Evolutionary conservation across 495 filamentous ascomycete species (phyloP).

Genomic region (Penicillium pulvis): DNA sequence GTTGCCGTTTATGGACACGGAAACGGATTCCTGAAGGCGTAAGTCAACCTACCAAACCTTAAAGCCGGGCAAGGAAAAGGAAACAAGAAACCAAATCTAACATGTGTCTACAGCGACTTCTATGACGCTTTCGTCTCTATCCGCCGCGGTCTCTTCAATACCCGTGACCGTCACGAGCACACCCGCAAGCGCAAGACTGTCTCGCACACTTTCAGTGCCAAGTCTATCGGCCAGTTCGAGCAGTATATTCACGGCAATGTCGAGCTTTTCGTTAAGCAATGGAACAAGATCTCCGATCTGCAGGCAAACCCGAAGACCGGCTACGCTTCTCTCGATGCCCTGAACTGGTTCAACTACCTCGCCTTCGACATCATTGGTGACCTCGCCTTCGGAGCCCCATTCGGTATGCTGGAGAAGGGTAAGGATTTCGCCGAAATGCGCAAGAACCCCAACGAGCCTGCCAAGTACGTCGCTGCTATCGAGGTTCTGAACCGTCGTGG

Average conservation of each 20-base stretch:
- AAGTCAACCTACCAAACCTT: constrained; percentile 16
- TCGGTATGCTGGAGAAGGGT: constrained; percentile 56
- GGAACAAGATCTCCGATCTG: constrained; percentile 57
- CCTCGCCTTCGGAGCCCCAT: constrained; percentile 55
- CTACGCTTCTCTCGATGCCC: constrained; percentile 69
- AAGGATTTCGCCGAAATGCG: constrained; percentile 63
- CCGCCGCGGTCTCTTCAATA: constrained; percentile 86
- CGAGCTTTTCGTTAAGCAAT: constrained; percentile 70
- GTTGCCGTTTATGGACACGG: constrained; percentile 62
- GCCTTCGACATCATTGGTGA: constrained; percentile 90
- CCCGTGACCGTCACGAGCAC: constrained; percentile 78
- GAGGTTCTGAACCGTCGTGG: constrained; percentile 59
- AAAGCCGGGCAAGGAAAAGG: not conserved
- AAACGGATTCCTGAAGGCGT: constrained; percentile 77
- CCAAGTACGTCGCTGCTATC: constrained; percentile 52
- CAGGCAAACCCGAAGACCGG: constrained; percentile 48
- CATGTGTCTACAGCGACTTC: constrained; percentile 58
- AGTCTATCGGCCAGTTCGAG: constrained; percentile 82
- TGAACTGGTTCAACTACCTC: constrained; percentile 94
- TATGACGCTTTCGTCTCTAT: constrained; percentile 94
- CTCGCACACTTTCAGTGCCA: constrained; percentile 83
- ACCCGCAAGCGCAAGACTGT: constrained; percentile 89
- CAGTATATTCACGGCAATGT: constrained; percentile 85
- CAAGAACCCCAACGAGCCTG: constrained; percentile 42
- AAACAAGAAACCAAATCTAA: constrained; percentile 6